These are phyloP conservation scores for Asterochloris sp. DNA, from an alignment of 139 green algal genomes.

Conservation along the genomic window DNA sequence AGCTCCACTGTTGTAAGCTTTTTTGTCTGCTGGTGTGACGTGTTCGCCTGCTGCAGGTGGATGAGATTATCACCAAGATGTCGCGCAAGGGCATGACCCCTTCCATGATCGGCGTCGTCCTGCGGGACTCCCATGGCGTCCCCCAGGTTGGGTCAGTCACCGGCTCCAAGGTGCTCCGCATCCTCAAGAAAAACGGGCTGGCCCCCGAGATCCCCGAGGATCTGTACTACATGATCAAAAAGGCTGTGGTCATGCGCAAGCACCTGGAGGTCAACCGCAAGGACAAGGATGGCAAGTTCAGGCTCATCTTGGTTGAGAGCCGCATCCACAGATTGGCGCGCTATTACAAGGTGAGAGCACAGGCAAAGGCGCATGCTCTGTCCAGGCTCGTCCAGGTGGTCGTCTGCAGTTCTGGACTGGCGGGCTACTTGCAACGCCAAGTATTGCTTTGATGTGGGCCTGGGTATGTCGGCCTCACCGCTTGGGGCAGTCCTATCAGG, in stretches of 20 bases:
- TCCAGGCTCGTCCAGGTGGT: no score
- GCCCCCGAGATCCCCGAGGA: constrained; percentile 98
- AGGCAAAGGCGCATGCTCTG: no score
- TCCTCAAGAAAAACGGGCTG: constrained; percentile 91
- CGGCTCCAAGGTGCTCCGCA: constrained; percentile 94
- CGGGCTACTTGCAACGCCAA: no score
- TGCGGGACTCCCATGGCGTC: constrained; percentile 95
- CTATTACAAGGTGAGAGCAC: constrained; percentile 91
- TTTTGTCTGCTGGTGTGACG: neutral
- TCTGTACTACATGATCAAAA: constrained; percentile 99
- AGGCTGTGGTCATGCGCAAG: constrained; percentile 96
- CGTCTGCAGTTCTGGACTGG: no score
- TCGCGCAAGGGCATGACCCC: constrained; percentile 98
- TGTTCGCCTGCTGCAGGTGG: constrained; percentile 49
- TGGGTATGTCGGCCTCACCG: no score
- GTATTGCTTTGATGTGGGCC: no score
- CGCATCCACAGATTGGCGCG: constrained; percentile 97
- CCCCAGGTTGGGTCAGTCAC: constrained; percentile 85
- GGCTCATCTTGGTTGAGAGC: constrained; percentile 89
- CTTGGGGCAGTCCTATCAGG: no score
- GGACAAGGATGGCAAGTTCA: constrained; percentile 93
- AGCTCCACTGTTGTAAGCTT: no score
- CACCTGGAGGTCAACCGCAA: constrained; percentile 97
- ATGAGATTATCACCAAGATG: constrained; percentile 93
- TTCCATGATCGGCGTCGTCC: constrained; percentile 95